Percentiles rank a stretch among this genome's conserved stretches.
These are phyloP conservation scores for Myxozyma lipomycoides DNA, from an alignment of 805 yeast genomes.

Conservation along the genomic window DNA sequence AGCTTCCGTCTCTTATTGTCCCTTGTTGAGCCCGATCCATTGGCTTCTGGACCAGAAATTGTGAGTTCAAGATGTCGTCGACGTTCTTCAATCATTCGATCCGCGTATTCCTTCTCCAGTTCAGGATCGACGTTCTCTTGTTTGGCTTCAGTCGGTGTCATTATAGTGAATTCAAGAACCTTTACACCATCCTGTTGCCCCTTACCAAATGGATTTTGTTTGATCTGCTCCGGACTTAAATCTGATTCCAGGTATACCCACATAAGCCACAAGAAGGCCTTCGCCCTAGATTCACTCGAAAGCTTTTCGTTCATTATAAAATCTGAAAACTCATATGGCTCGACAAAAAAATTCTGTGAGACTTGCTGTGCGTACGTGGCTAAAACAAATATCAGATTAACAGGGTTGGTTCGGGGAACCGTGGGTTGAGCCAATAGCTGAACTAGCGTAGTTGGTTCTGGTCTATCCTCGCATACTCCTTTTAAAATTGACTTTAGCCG, in stretches of 20 bases:
- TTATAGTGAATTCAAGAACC: conserved; percentile 40
- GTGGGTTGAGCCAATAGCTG: conserved; percentile 42
- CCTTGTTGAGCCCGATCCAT: conserved; percentile 7
- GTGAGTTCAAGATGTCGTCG: conserved; percentile 6
- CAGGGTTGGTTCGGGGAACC: conserved; percentile 56
- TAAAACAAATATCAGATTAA: conserved; percentile 69
- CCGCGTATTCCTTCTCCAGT: conserved; percentile 45
- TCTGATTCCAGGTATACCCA: conserved; percentile 78
- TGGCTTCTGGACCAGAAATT: neutral
- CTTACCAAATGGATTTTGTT: conserved; percentile 54
- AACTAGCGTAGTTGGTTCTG: conserved; percentile 47
- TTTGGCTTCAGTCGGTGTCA: conserved; percentile 34
- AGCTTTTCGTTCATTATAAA: conserved; percentile 61
- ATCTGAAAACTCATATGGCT: conserved; percentile 57
- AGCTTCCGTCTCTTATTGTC: conserved; percentile 1
- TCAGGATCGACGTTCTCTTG: conserved; percentile 45
- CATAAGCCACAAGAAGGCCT: conserved; percentile 75
- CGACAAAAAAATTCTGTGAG: conserved; percentile 41
- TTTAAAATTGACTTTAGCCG: conserved; percentile 83
- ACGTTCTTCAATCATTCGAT: conserved; percentile 35
- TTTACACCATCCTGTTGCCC: conserved; percentile 37
- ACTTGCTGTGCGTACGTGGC: conserved; percentile 57
- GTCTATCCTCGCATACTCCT: conserved; percentile 72
- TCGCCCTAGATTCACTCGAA: conserved; percentile 63
- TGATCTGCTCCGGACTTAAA: conserved; percentile 49